Evolutionary conservation across 345 rosid species (phyloP).

Genomic region (Diplotaxis tenuifolia): DNA sequence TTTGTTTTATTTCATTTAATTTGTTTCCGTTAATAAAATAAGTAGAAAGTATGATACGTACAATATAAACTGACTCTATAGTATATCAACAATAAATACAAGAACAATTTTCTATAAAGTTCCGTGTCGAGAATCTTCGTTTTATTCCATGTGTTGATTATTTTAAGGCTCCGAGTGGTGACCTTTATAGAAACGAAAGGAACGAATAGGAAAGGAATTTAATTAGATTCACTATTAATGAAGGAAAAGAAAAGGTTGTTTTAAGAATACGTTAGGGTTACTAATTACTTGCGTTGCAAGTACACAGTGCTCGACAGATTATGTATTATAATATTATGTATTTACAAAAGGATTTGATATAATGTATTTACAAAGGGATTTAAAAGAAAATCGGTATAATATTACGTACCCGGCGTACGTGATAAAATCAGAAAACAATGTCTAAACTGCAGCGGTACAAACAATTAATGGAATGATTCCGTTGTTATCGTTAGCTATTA

Average conservation of each 20-base stretch:
- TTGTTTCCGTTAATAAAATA: neutral
- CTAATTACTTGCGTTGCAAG: slow-evolving; percentile 5
- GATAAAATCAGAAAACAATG: slow-evolving; percentile 34
- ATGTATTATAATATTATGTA: neutral
- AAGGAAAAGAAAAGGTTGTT: neutral
- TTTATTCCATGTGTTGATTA: neutral
- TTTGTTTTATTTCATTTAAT: neutral
- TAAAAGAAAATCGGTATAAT: neutral
- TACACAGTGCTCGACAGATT: neutral
- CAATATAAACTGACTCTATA: neutral
- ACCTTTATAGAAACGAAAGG: no score
- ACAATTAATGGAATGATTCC: neutral
- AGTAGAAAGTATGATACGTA: neutral
- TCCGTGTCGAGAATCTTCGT: neutral
- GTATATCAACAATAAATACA: no score
- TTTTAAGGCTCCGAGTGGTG: no score
- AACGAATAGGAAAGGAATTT: no score
- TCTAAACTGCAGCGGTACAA: slow-evolving; percentile 21
- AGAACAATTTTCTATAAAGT: no score
- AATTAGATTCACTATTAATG: neutral
- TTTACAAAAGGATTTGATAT: neutral
- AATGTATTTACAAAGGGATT: neutral
- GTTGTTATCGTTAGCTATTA: neutral
- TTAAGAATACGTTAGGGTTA: slow-evolving; percentile 6
- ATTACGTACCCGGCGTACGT: slow-evolving; percentile 5